Evolutionary conservation across 1,284 basidiomycete genomes (phyloP).

Genomic region (Ustilago crameri): DNA sequence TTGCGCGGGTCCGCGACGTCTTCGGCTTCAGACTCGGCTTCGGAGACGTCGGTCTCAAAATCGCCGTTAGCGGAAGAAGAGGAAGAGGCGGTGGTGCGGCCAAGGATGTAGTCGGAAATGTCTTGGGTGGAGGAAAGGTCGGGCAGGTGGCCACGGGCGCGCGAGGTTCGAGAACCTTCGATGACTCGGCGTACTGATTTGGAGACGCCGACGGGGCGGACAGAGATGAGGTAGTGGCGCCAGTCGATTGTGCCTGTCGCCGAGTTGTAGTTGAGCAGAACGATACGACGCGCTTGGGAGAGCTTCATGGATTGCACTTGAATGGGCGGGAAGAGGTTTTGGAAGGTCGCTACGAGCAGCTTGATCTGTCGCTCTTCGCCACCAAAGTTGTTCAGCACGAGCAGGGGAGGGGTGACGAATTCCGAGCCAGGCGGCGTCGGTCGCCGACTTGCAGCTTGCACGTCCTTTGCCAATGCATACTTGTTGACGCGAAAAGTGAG

Average conservation of each 20-base stretch:
- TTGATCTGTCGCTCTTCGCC: constrained; percentile 77
- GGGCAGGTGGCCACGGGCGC: constrained; percentile 70
- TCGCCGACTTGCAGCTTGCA: constrained; percentile 76
- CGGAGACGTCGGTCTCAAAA: constrained; percentile 71
- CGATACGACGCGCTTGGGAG: constrained; percentile 76
- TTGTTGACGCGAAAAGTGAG: constrained; percentile 91
- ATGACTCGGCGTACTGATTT: constrained; percentile 89
- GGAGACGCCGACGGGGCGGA: constrained; percentile 93
- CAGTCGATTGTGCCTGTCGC: constrained; percentile 88
- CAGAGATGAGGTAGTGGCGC: constrained; percentile 93
- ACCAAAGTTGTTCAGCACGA: constrained; percentile 77
- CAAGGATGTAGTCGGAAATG: constrained; percentile 91
- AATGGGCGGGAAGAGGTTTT: constrained; percentile 87
- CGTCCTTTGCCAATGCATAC: constrained; percentile 88
- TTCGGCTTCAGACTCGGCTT: constrained; percentile 79
- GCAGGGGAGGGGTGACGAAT: constrained; percentile 83
- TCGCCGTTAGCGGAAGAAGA: constrained; percentile 13
- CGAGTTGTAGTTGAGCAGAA: constrained; percentile 90
- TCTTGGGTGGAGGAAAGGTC: constrained; percentile 90
- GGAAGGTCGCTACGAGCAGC: constrained; percentile 80
- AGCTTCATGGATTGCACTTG: constrained; percentile 74
- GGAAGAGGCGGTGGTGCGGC: constrained; percentile 72
- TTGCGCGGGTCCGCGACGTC: constrained; percentile 76
- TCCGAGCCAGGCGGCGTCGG: constrained; percentile 80
- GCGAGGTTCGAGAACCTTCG: constrained; percentile 73